phyloP scores from a whole-genome alignment of 1,139 yeast genomes.

The Protomyces gravidus region DNA sequence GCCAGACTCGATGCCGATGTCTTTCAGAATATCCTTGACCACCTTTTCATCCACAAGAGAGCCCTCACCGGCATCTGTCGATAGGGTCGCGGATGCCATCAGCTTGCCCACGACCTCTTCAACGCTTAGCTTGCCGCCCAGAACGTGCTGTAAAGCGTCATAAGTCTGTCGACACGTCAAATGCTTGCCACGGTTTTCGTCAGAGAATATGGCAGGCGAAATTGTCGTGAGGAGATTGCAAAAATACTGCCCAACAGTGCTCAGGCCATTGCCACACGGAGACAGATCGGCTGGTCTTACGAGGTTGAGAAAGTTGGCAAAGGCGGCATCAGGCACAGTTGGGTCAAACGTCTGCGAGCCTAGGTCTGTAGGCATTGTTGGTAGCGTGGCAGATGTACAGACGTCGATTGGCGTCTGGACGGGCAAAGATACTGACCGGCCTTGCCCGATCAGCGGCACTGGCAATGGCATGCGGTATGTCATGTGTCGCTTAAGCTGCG shows the following conservation, averaged over 20 bases:
- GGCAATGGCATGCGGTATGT: not conserved
- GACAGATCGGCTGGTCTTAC: not conserved
- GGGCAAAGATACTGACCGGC: not conserved
- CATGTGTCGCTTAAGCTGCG: not conserved
- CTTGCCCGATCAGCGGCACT: not conserved
- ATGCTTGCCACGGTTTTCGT: not conserved
- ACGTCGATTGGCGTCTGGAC: not conserved
- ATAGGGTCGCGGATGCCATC: not conserved
- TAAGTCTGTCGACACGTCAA: slow-evolving; percentile 4
- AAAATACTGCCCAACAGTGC: slow-evolving; percentile 5
- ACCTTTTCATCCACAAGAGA: not conserved
- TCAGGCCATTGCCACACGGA: slow-evolving; percentile 1
- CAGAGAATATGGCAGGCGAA: not conserved
- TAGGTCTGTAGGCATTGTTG: not conserved
- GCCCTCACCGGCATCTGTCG: not conserved
- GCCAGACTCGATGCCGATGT: not conserved
- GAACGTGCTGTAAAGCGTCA: slow-evolving; percentile 2
- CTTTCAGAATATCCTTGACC: not conserved
- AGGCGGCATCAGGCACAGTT: not conserved
- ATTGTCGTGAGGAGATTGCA: not conserved
- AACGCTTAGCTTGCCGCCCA: not conserved
- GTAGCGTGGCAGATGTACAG: no score
- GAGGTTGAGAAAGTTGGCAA: slow-evolving; percentile 3
- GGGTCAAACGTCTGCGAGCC: not conserved
- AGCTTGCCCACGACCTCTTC: slow-evolving; percentile 4